Base-by-base conservation (phyloP, 2,329 filamentous ascomycete species). In the Trichophyton verrucosum region DNA sequence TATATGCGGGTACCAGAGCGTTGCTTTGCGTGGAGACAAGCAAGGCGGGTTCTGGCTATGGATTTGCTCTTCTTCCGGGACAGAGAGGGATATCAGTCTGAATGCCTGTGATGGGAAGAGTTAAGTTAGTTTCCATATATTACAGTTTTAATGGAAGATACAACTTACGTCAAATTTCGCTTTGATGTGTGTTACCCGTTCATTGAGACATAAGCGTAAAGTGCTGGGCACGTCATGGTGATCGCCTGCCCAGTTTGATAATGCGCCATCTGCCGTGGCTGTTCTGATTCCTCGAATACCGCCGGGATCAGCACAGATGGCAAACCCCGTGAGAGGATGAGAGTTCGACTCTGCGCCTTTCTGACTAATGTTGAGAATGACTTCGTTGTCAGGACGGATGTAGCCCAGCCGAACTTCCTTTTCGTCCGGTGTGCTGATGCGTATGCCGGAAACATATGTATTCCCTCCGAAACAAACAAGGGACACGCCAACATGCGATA, bases 1-100 rank as follows among this genome's bases (percentile, higher is more conserved):
- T 11, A 65, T 46, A 44, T 53, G 44, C 36, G 66, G 66, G 55
- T 66, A 67, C 66, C 66, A 67, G 40, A 67, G 60, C 17, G 61
- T 65, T 7, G 61, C 63, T 38, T 62, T 63, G n/a, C 61, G 62
- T 13, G 65, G 58, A 11, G 61, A 62, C 3, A 63, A 60, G 20
- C 61, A 63, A 40, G 61, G 57, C 6, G 60, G 36, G 20, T 49
- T 51, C 33, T 65, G 46, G 24, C 62, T 51, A 8, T 61, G 42
- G 13, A 58, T 56, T 11, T 61, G 61, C 27, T 62, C 59, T n/a
- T 64, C 59, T 30, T 64, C 59, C 5, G 64, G 64, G 20, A 67
- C 64, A 5, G 65, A 61, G 33, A 67, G 58, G 7, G 59, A 62
- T 30, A 64, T 61, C 58, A 67, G 59, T 61, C 66, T 66, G 46